phyloP scores from a whole-genome alignment of 371 early-diverging fungal species.

The Fennellomyces sp. region DNA sequence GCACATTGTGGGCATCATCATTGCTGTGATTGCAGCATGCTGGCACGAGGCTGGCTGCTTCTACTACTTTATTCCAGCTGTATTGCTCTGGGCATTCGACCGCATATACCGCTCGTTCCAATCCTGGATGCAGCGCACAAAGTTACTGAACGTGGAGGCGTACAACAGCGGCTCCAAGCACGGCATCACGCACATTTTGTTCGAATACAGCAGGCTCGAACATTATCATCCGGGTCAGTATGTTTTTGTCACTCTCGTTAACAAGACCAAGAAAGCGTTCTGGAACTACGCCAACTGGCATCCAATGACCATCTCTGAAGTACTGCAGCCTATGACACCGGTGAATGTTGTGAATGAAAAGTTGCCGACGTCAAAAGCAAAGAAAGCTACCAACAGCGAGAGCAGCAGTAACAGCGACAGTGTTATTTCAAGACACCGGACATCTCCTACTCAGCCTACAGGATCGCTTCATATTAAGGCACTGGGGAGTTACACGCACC shows the following conservation, averaged over 20 bases:
- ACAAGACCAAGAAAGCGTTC: constrained; percentile 7
- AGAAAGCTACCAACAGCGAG: not conserved
- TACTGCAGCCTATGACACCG: constrained; percentile 15
- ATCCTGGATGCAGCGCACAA: constrained; percentile 29
- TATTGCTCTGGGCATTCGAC: constrained; percentile 41
- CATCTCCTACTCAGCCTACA: constrained; percentile 13
- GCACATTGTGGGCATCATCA: constrained; percentile 40
- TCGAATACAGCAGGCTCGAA: constrained; percentile 24
- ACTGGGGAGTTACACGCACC: constrained; percentile 33
- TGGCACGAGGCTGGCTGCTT: constrained; percentile 45
- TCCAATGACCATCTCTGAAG: constrained; percentile 48
- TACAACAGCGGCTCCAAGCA: not conserved
- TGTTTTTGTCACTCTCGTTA: constrained; percentile 37
- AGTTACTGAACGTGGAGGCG: constrained; percentile 24
- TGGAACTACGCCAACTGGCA: constrained; percentile 45
- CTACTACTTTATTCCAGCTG: constrained; percentile 42
- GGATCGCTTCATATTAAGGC: constrained; percentile 50
- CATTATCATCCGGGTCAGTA: constrained; percentile 50
- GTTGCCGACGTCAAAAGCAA: not conserved
- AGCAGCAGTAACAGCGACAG: not conserved
- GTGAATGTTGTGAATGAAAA: not conserved
- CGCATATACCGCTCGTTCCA: constrained; percentile 43
- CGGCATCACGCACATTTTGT: constrained; percentile 42
- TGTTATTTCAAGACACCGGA: no score
- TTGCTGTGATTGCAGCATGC: constrained; percentile 36